These are phyloP conservation scores for Camellia granthamiana DNA, from an alignment of 148 eudicot genomes.

Conservation along the genomic window DNA sequence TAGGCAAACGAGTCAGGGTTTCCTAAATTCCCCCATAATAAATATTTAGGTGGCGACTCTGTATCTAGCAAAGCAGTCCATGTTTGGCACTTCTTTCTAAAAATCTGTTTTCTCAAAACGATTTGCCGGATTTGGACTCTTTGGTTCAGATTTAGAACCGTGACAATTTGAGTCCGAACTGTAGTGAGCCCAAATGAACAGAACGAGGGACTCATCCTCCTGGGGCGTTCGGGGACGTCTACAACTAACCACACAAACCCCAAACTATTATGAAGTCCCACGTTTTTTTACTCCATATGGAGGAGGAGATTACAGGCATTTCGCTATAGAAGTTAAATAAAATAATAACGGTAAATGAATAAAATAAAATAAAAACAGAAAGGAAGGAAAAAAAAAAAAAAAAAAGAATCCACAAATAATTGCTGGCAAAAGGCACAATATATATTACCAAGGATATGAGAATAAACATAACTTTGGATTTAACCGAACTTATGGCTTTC, in stretches of 20 bases:
- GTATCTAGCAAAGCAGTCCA: too few species aligned
- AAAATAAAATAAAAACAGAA: not conserved
- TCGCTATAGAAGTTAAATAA: not conserved
- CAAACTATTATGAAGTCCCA: not conserved
- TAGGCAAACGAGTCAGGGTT: too few species aligned
- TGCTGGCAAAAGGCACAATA: not conserved
- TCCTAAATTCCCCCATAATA: too few species aligned
- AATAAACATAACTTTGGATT: not conserved
- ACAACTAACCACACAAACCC: conserved; percentile 2
- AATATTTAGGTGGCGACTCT: too few species aligned
- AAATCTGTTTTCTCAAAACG: too few species aligned
- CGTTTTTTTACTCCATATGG: not conserved
- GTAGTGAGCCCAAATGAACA: too few species aligned
- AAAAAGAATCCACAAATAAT: not conserved
- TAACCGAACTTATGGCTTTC: not conserved
- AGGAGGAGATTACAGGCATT: not conserved
- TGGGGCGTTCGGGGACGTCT: too few species aligned
- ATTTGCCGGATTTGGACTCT: too few species aligned
- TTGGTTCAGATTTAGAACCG: too few species aligned
- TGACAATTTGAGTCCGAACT: too few species aligned
- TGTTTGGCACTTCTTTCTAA: too few species aligned
- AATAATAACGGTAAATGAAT: not conserved
- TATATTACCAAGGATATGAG: not conserved
- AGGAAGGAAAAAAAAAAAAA: not conserved
- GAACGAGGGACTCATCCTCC: too few species aligned